Conservation (phyloP, 2,329 filamentous ascomycete genomes). For the Raffaelea albimanens region DNA sequence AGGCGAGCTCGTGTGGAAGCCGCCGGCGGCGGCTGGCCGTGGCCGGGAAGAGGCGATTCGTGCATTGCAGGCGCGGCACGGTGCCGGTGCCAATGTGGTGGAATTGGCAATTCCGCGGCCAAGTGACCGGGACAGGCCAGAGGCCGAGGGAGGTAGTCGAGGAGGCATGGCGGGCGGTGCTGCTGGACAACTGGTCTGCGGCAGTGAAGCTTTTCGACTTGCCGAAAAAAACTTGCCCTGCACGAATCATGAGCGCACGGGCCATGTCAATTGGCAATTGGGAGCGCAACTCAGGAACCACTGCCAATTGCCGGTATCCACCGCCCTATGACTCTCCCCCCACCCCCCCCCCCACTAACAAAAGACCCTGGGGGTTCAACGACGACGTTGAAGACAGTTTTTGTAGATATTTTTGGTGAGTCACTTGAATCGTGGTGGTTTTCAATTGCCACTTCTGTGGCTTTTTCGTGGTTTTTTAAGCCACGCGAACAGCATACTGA, state of each 20-base stretch:
- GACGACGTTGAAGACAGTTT: too few species aligned
- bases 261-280: not conserved
- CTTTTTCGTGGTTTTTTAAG: too few species aligned
- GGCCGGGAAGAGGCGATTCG: not conserved
- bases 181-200: too few species aligned
- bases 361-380: too few species aligned
- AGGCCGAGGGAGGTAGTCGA: not conserved
- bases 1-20: conserved; percentile 5
- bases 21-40: not conserved
- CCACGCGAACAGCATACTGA: too few species aligned
- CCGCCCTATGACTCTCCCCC: conserved; percentile 9
- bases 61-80: too few species aligned
- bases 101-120: conserved; percentile 9
- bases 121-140: conserved; percentile 2
- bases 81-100: too few species aligned
- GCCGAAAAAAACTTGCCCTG: too few species aligned
- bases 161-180: conserved; percentile 5
- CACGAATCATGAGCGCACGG: conserved; percentile 1
- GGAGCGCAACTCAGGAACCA: not conserved
- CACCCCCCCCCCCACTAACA: not conserved
- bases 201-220: not conserved
- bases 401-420: too few species aligned
- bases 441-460: too few species aligned
- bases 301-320: conserved; percentile 8
- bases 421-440: too few species aligned